Conservation (phyloP, 371 early-diverging fungal genomes). For the Smittium mucronatum region DNA sequence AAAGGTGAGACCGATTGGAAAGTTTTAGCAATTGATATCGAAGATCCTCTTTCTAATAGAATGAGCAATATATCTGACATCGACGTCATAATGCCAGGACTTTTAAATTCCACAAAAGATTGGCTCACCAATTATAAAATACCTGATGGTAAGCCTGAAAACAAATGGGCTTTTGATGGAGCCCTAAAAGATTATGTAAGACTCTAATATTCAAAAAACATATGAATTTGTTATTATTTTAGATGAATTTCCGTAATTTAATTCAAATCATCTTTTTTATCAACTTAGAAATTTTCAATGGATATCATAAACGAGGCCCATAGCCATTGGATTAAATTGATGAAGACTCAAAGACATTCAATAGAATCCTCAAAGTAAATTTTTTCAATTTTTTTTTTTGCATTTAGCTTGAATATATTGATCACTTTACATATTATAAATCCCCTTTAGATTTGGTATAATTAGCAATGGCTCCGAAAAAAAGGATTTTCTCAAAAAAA, state of each 20-base stretch:
- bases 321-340: not conserved
- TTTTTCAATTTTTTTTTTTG: not conserved
- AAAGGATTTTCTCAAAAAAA: not conserved
- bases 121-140: conserved; percentile 99
- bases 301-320: not conserved
- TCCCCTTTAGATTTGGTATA: not conserved
- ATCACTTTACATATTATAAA: not conserved
- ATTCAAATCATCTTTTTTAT: not conserved
- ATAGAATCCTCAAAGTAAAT: not conserved
- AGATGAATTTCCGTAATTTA: not conserved
- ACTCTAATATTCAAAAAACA: too few species aligned
- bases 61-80: conserved; percentile 90
- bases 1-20: conserved; percentile 97
- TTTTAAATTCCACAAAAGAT: conserved; percentile 82
- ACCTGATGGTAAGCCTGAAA: conserved; percentile 96
- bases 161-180: conserved; percentile 90
- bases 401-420: not conserved
- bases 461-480: not conserved
- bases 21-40: conserved; percentile 83
- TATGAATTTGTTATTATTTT: not conserved
- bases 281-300: not conserved
- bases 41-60: conserved; percentile 78
- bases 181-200: conserved; percentile 41
- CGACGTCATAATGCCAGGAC: conserved; percentile 77
- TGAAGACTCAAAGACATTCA: not conserved